These are phyloP conservation scores for Barnettozyma californica DNA, from an alignment of 805 yeast genomes.

Conservation along the genomic window DNA sequence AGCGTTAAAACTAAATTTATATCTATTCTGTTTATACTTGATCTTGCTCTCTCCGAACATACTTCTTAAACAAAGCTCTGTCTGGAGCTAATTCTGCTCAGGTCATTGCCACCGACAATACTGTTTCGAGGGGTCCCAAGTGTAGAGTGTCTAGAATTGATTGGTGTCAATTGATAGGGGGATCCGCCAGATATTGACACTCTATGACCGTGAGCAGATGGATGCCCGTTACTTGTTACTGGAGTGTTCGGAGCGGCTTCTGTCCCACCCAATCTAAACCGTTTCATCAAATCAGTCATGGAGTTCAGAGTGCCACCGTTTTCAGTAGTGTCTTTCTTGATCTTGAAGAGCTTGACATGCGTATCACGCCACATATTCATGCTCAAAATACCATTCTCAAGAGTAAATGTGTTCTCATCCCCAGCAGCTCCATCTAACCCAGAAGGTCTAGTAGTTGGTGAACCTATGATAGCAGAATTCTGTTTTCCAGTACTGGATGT, in stretches of 20 bases:
- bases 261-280: slow-evolving; percentile 26
- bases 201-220: slow-evolving; percentile 5
- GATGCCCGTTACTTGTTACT: slow-evolving; percentile 6
- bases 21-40: too few relatives aligned
- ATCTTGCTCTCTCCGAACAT: background rate
- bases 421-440: slow-evolving; percentile 9
- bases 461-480: background rate
- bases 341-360: slow-evolving; percentile 23
- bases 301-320: slow-evolving; percentile 38
- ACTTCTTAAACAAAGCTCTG: slow-evolving; percentile 15
- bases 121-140: slow-evolving; percentile 26
- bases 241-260: slow-evolving; percentile 23
- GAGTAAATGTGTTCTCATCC: slow-evolving; percentile 10
- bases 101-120: slow-evolving; percentile 16
- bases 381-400: slow-evolving; percentile 18
- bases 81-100: slow-evolving; percentile 12
- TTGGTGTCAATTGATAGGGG: slow-evolving; percentile 25
- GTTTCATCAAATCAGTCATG: slow-evolving; percentile 34
- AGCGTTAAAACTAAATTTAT: too few relatives aligned
- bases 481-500: slow-evolving; percentile 1
- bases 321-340: slow-evolving; percentile 30
- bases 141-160: slow-evolving; percentile 22
- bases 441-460: slow-evolving; percentile 1
- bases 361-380: slow-evolving; percentile 20
- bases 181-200: slow-evolving; percentile 16